Evolutionary conservation across 108 stramenopile genomes (phyloP), one percentile per base, ranked within the genome.

Genomic region (Schizochytrium sp.): DNA sequence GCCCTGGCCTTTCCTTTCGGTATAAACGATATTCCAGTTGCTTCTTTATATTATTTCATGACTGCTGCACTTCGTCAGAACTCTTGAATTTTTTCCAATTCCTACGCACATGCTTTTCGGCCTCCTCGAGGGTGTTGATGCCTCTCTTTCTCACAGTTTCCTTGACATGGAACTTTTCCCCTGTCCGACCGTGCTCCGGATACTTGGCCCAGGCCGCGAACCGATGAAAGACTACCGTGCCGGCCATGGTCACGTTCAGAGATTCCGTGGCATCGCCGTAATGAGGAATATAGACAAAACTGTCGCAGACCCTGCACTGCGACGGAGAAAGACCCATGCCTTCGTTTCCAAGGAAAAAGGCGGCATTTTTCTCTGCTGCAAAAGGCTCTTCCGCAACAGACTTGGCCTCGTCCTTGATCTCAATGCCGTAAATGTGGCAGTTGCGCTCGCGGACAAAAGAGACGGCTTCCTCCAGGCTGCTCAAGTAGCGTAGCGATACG

Each of bases 241-340:
- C 88, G 19, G 90, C 90, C 28, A 92, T 55, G 28, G 87, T 43
- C 53, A 92, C 91, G 4, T 92, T 92, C 2, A 92, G 72, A 5
- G 76, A 89, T 8, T 57, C 90, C 10, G 88, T 92, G 14, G 89
- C 91, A 43, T 53, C 44, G 29, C 90, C 90, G 55, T 88, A 92
- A n/a, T 92, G 91, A 4, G 88, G 87, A n/a, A 92, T 90, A 60
- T 90, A 92, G 43, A 92, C 88, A 60, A 90, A 92, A n/a, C 44
- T 23, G 71, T 92, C 90, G 87, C 88, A 88, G 10, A 89, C 44
- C 34, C 14, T 21, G 3, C 76, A 90, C 43, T 88, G 89, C 53
- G 16, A n/a, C 10, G 87, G 71, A 5, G 41, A 59, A 4, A 92
- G 19, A 5, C 91, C 91, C 5, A 23, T 5, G 23, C 91, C 91